phyloP scores from a whole-genome alignment of 2,329 filamentous ascomycete species.

The Ophiostoma piceae region DNA sequence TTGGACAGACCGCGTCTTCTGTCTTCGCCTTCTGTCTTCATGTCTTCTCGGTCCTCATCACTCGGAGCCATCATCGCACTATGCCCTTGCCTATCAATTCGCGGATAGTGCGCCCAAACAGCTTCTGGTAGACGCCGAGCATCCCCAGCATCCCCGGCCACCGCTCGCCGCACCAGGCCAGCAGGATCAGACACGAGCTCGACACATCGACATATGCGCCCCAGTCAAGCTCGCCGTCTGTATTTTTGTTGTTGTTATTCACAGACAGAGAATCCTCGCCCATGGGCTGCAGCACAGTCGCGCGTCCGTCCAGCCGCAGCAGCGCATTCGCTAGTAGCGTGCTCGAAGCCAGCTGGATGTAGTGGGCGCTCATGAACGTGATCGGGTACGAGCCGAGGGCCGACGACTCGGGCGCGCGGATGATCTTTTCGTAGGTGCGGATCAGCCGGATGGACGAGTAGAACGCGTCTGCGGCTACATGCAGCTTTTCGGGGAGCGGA shows the following conservation, averaged over 20 bases:
- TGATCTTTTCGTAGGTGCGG: conserved; percentile 32
- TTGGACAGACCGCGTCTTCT: neutral
- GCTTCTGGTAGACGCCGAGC: conserved; percentile 23
- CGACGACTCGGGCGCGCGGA: conserved; percentile 32
- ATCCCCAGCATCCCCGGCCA: conserved; percentile 27
- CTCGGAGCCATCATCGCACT: conserved; percentile 9
- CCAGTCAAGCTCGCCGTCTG: conserved; percentile 23
- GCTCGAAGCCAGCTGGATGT: conserved; percentile 33
- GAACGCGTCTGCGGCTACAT: conserved; percentile 32
- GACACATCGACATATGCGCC: conserved; percentile 25
- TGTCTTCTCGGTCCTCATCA: neutral
- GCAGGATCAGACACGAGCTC: conserved; percentile 23
- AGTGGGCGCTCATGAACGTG: conserved; percentile 33
- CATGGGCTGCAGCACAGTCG: conserved; percentile 28
- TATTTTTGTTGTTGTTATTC: too few relatives aligned
- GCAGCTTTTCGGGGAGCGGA: neutral
- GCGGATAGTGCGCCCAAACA: conserved; percentile 20
- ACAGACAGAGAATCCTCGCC: conserved; percentile 11
- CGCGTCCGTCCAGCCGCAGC: conserved; percentile 31
- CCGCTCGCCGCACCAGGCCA: conserved; percentile 26
- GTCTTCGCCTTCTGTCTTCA: neutral
- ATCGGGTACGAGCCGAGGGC: conserved; percentile 32
- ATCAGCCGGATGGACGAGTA: conserved; percentile 32
- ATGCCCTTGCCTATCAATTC: conserved; percentile 22
- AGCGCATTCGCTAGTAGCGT: conserved; percentile 33